Conservation (phyloP, 257 asterid species). For the Solanum etuberosum region DNA sequence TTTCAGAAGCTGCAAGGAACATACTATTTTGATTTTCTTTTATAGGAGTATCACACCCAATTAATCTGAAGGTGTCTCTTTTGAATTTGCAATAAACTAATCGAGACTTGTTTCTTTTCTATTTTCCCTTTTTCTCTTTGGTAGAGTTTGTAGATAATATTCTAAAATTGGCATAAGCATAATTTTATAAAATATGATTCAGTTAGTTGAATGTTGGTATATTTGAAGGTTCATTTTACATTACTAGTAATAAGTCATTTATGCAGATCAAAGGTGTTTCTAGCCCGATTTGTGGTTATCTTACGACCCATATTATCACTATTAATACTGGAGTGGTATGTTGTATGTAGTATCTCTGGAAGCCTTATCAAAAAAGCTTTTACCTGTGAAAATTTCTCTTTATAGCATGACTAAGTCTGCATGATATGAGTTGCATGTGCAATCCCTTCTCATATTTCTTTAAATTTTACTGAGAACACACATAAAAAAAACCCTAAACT, state of each 20-base stretch:
- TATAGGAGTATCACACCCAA: neutral
- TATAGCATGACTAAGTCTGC: neutral
- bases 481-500: too few species aligned
- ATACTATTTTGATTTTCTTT: neutral
- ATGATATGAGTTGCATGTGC: neutral
- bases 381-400: neutral
- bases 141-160: neutral
- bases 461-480: too few species aligned
- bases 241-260: constrained; percentile 4
- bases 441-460: neutral
- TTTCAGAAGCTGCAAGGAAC: neutral
- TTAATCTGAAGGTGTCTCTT: neutral
- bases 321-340: constrained; percentile 79
- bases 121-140: neutral
- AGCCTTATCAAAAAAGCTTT: neutral
- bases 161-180: neutral
- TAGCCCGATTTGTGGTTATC: constrained; percentile 59
- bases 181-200: neutral
- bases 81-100: neutral
- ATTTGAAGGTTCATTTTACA: neutral
- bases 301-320: constrained; percentile 61
- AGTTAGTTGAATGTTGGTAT: neutral
- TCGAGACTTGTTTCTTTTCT: neutral
- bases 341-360: neutral
- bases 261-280: constrained; percentile 65